A percentile compares a stretch with the other conserved stretches of the same genome.
Evolutionary conservation across 2,329 filamentous ascomycete species (phyloP).

Genomic region (Fusarium pseudocircinatum): DNA sequence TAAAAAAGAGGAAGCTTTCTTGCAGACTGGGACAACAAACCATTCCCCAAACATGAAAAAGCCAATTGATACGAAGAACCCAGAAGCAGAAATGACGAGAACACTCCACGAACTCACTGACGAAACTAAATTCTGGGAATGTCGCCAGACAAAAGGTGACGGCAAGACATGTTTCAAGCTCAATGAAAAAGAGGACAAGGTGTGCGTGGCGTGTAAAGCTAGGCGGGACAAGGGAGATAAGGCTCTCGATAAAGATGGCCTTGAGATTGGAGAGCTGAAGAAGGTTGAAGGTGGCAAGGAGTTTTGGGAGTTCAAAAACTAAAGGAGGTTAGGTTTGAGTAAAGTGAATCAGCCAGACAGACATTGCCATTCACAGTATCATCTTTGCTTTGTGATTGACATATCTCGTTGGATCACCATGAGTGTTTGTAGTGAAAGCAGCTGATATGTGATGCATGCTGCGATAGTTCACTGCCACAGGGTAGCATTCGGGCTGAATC

Average conservation of each 20-base stretch:
- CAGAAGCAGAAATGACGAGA: not conserved
- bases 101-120: not conserved
- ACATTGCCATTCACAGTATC: fast-evolving
- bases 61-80: fast-evolving
- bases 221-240: not conserved
- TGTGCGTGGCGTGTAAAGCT: not conserved
- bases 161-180: not conserved
- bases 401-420: fast-evolving
- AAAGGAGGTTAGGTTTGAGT: fast-evolving
- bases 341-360: fast-evolving
- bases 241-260: not conserved
- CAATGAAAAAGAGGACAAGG: not conserved
- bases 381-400: fast-evolving
- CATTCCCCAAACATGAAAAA: too few relatives aligned
- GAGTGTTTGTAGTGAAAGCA: too few relatives aligned
- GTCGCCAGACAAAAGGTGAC: not conserved
- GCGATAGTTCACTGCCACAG: too few relatives aligned
- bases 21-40: too few relatives aligned
- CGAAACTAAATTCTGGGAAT: not conserved
- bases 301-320: not conserved
- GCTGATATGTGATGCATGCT: too few relatives aligned
- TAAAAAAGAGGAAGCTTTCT: fast-evolving
- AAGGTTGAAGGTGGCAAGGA: not conserved
- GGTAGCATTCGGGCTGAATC: fast-evolving
- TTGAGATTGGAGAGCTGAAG: not conserved